Evolutionary conservation across 208 protist species (phyloP), one percentile per base, ranked within the genome.

Genomic region (Acanthamoeba royreba): DNA sequence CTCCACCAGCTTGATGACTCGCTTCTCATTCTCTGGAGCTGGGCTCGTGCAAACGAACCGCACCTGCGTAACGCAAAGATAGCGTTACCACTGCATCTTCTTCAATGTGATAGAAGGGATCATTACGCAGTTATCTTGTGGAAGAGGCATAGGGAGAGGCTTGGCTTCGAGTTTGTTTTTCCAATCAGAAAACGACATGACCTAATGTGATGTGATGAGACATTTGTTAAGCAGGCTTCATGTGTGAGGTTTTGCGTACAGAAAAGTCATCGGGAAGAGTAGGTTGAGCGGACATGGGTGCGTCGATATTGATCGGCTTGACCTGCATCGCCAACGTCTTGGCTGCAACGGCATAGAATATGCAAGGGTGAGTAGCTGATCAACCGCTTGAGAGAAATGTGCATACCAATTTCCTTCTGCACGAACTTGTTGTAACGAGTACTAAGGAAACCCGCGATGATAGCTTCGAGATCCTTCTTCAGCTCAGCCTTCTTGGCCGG

Each of bases 391-490:
- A 77, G 63, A 43, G 5, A 43, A 38, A 15, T 38, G 7, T 11
- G 4, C 35, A 43, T 49, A 83, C 72, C 72, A 17, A 83, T 83
- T 25, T 83, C 72, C 72, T 83, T 83, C 42, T 83, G 72, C 7
- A 83, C 72, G 40, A 83, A 83, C 72, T 83, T 83, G 42, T 83
- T 83, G 72, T 83, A 83, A 4, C 72, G 72, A 35, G 49, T n/a
- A 43, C 49, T 43, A 4, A 83, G 72, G 72, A 49, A 49, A 43
- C 42, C 43, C 1, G 72, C 72, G 35, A 83, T 83, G 72, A 83
- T 25, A 35, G 43, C 72, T 43, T 83, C 72, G 72, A 83, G 72
- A 9, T 83, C 72, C 72, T 83, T 83, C 72, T 43, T 83, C 19
- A 83, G n/a, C 1, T 83, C 72, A 22, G 72, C 72, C 72, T 83